Evolutionary conservation across 495 filamentous ascomycete genomes (phyloP), one percentile per base, ranked within the genome.

Genomic region (Aspergillus leporis): DNA sequence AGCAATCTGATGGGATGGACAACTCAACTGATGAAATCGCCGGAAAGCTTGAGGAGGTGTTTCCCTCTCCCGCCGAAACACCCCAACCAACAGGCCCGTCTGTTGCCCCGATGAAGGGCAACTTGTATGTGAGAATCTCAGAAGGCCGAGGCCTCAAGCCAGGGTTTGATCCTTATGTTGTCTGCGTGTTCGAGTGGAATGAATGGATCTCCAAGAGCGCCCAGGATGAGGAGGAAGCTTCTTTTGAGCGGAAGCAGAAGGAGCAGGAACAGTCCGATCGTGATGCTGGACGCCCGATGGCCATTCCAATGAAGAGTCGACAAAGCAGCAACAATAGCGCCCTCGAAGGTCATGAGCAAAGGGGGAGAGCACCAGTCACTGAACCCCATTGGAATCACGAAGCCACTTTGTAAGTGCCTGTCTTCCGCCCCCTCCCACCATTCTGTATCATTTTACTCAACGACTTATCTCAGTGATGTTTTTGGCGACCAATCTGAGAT

Each of bases 311-410:
- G 90, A 87, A 87, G 65, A 96, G 91, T 68, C 85, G 94, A 22
- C 93, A 97, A 66, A 97, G 93, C 74, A 97, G 94, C 72, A 88
- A 92, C 71, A 96, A 92, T 43, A 95, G 92, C 67, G 71, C 88
- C 40, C 76, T 81, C 12, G 91, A 95, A 49, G 81, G 84, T 67
- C 83, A 82, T 48, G 86, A 89, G 16, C 84, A 87, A 65, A 89
- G 89, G 69, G 83, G 76, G 10, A 76, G 76, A 36, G 81, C 81
- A 55, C 87, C 86, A 19, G 87, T 92, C 55, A 95, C 92, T 18
- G 88, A 91, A 66, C 95, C 95, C 1, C 90, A 91, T 61, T 98
- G 94, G 94, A 90, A 95, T 70, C 93, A 96, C 54, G 92, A 95
- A 69, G 92, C 94, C 30, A 83, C 90, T 52, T 98, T 98, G 93